Conservation (phyloP, 148 eudicot species). For the Chenopodium formosanum region DNA sequence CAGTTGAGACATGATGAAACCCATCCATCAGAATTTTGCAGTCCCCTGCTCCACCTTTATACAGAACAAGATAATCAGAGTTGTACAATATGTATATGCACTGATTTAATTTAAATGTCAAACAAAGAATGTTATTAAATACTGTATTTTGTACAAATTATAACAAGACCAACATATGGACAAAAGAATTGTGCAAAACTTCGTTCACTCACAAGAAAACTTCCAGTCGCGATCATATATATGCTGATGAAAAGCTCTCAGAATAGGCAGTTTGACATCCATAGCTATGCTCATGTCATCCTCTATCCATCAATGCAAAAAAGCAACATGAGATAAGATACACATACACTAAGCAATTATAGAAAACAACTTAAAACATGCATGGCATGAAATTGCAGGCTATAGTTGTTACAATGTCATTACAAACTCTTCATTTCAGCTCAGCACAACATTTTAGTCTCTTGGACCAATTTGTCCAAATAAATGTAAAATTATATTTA, state of each 20-base stretch:
- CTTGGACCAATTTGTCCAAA: no score
- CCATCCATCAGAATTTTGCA: conserved; percentile 96
- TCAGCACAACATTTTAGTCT: no score
- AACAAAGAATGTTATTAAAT: no score
- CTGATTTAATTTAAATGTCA: no score
- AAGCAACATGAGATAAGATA: neutral
- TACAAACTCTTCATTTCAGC: neutral
- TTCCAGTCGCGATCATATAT: conserved; percentile 80
- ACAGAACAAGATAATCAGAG: conserved; percentile 4
- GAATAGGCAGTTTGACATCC: conserved; percentile 81
- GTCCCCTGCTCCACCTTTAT: conserved; percentile 74
- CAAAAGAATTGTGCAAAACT: neutral
- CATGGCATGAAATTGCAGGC: neutral
- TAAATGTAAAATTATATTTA: no score
- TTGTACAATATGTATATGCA: no score
- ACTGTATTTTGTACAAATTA: no score
- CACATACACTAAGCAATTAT: no score
- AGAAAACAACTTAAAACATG: neutral
- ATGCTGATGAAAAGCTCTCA: conserved; percentile 75
- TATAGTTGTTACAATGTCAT: neutral
- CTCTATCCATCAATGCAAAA: conserved; percentile 49
- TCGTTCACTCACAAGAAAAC: conserved; percentile 66
- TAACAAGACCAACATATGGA: neutral
- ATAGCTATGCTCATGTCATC: conserved; percentile 82
- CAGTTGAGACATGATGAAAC: conserved; percentile 85